Conservation (phyloP, 495 filamentous ascomycete species). For the Xylaria nigripes region DNA sequence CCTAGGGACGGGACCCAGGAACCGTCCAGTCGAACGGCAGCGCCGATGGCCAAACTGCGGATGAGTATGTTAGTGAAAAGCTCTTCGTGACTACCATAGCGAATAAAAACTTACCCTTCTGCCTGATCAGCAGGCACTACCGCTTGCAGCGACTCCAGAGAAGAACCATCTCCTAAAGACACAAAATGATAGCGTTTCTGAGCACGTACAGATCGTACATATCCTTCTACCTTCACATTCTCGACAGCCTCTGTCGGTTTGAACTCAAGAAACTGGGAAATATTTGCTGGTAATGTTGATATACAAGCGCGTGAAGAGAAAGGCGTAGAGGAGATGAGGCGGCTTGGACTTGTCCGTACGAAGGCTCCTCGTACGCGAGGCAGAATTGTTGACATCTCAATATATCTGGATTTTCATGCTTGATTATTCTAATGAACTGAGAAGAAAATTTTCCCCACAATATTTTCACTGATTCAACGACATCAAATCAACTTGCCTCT, state of each 20-base stretch:
- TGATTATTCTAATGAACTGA: background rate
- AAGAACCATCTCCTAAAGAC: slow-evolving; percentile 81
- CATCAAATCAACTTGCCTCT: background rate
- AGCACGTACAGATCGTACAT: slow-evolving; percentile 73
- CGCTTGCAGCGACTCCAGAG: slow-evolving; percentile 68
- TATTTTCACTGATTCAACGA: background rate
- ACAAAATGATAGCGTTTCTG: slow-evolving; percentile 81
- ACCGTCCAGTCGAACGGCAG: slow-evolving; percentile 71
- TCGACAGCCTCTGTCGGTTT: slow-evolving; percentile 21
- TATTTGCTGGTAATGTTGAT: slow-evolving; percentile 10
- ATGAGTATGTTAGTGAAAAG: slow-evolving; percentile 16
- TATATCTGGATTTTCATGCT: background rate
- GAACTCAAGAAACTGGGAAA: slow-evolving; percentile 22
- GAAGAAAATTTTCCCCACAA: background rate
- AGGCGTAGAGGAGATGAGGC: background rate
- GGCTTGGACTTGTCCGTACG: background rate
- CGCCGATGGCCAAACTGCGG: slow-evolving; percentile 66
- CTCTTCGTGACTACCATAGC: slow-evolving; percentile 11
- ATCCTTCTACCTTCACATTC: slow-evolving; percentile 57
- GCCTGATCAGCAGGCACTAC: slow-evolving; percentile 68
- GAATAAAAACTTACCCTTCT: slow-evolving; percentile 54
- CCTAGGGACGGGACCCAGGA: slow-evolving; percentile 68
- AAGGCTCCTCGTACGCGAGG: background rate
- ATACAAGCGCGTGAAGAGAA: slow-evolving; percentile 15
- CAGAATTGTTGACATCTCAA: slow-evolving; percentile 5